phyloP scores from a whole-genome alignment of 345 rosid species.

The Isatis tinctoria region DNA sequence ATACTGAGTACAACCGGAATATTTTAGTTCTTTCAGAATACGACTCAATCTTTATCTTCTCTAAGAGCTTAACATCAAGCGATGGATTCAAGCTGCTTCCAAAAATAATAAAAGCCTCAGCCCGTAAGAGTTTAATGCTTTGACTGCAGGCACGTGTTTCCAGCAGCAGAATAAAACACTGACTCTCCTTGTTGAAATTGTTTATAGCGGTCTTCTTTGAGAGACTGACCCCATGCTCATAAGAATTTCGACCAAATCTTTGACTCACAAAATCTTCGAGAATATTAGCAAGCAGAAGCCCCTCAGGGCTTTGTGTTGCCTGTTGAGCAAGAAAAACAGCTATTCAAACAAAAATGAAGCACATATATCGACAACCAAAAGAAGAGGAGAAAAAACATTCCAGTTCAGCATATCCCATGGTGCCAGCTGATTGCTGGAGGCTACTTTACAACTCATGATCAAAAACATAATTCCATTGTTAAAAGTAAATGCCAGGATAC shows the following conservation, averaged over 20 bases:
- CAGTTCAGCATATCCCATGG: background rate
- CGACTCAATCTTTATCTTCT: conserved; percentile 67
- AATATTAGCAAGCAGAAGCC: conserved; percentile 63
- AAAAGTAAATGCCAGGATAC: conserved; percentile 1
- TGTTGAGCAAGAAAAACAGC: conserved; percentile 27
- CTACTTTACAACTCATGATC: conserved; percentile 6
- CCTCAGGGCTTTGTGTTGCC: conserved; percentile 52
- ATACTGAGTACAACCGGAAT: conserved; percentile 70
- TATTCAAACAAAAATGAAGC: conserved; percentile 10
- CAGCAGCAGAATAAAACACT: conserved; percentile 72
- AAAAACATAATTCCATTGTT: background rate
- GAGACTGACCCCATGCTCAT: conserved; percentile 61
- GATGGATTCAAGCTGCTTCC: conserved; percentile 75
- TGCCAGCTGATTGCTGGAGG: background rate
- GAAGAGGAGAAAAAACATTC: background rate
- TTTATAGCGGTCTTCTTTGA: conserved; percentile 52
- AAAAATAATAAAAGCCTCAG: conserved; percentile 68
- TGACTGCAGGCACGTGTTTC: conserved; percentile 79
- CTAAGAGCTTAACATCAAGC: conserved; percentile 64
- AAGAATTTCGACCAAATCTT: conserved; percentile 73
- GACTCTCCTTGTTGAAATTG: conserved; percentile 64
- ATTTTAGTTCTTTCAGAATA: conserved; percentile 51
- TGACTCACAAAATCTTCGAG: conserved; percentile 74
- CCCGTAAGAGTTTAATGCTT: conserved; percentile 64
- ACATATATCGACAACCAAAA: background rate